These are phyloP conservation scores for Lachnellula arida DNA, from an alignment of 2,329 filamentous ascomycete genomes.

Conservation along the genomic window DNA sequence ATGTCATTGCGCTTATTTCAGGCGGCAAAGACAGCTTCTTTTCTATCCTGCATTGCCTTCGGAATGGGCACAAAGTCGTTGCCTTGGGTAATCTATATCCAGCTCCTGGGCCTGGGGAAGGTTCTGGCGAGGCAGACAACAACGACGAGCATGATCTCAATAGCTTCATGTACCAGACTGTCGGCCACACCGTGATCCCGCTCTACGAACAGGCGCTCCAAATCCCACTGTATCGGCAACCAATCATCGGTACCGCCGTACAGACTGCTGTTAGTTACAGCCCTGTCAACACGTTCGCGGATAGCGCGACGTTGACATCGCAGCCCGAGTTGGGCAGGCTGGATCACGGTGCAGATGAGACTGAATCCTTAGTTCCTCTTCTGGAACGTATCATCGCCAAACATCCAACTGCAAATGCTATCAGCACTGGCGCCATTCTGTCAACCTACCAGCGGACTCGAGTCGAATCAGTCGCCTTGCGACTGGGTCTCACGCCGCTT, in stretches of 20 bases:
- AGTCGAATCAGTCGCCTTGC: slow-evolving; percentile 85
- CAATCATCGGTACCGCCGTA: slow-evolving; percentile 67
- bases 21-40: slow-evolving; percentile 97
- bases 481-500: slow-evolving; percentile 76
- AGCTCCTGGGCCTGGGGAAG: slow-evolving; percentile 19
- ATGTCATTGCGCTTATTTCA: slow-evolving; percentile 89
- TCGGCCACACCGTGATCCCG: slow-evolving; percentile 82
- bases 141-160: slow-evolving; percentile 66
- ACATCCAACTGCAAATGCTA: slow-evolving; percentile 78
- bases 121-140: slow-evolving; percentile 17
- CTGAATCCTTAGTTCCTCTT: slow-evolving; percentile 77
- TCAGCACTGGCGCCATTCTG: slow-evolving; percentile 87
- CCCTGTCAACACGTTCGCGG: neutral
- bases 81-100: slow-evolving; percentile 89
- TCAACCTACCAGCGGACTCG: slow-evolving; percentile 94
- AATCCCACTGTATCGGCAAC: slow-evolving; percentile 77
- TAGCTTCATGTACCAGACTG: slow-evolving; percentile 99
- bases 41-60: slow-evolving; percentile 82
- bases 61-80: slow-evolving; percentile 78
- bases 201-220: slow-evolving; percentile 75
- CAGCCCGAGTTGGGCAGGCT: slow-evolving; percentile 1
- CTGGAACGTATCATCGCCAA: slow-evolving; percentile 59
- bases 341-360: slow-evolving; percentile 59
- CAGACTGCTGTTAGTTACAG: slow-evolving; percentile 69
- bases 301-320: neutral